Evolutionary conservation across 768 basidiomycete genomes (phyloP), one percentile per base, ranked within the genome.

Genomic region (Hypsizygus marmoreus): DNA sequence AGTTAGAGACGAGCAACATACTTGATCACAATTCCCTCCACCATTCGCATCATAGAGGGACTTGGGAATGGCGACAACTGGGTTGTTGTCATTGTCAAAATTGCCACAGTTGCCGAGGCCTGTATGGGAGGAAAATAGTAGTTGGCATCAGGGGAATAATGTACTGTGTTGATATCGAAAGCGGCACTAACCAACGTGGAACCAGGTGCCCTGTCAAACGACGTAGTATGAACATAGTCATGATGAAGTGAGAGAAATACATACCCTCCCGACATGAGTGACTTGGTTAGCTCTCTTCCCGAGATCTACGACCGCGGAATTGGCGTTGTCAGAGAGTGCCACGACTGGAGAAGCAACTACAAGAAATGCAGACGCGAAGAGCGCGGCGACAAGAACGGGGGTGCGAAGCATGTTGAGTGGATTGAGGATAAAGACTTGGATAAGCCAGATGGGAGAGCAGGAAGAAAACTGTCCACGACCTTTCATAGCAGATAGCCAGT

Each of bases 51-150:
- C 72, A 56, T 81, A 88, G 20, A 79, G 75, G 0, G 56, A 29
- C 16, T 73, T 61, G 12, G 80, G 70, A 50, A 88, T 73, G 8
- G 86, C 86, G 32, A 88, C 75, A 44, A 88, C 79, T 49, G 65
- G 59, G 50, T 82, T 75, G 40, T 50, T 72, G 57, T 75, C 57
- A 19, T 38, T 60, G 57, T 84, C 75, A 36, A 33, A 45, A 28
- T 70, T 52, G 17, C 84, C 84, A 55, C 86, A 88, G 62, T 85
- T 84, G 28, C 84, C 86, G n/a, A 70, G 56, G 23, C 69, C 70
- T 70, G 31, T 23, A 28, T n/a, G 32, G 29, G 28, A 40, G 25
- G 34, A 19, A 25, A 36, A 45, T 24, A 11, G 40, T n/a, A n/a
- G 43, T 25, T 30, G 23, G 4, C 29, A 24, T 52, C 35, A 38